These are phyloP conservation scores for Waltergamsia citrina DNA, from an alignment of 2,329 filamentous ascomycete species.

Conservation along the genomic window DNA sequence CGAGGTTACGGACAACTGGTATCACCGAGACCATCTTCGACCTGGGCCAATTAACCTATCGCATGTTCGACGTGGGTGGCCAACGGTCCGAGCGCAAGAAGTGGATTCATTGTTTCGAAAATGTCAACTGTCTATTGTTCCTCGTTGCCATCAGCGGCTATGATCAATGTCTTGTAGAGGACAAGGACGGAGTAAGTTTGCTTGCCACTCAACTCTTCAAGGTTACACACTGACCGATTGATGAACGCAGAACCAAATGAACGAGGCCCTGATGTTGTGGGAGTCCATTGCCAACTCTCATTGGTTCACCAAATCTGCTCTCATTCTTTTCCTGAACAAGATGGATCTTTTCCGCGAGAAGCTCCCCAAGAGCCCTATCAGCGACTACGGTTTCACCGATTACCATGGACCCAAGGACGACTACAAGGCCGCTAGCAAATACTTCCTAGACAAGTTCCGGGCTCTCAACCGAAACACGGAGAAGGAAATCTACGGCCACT, in stretches of 20 bases:
- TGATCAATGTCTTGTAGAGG: conserved; percentile 91
- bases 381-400: conserved; percentile 67
- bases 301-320: conserved; percentile 74
- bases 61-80: conserved; percentile 93
- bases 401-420: conserved; percentile 64
- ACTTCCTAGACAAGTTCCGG: conserved; percentile 74
- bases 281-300: conserved; percentile 79
- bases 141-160: conserved; percentile 93
- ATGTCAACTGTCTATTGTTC: conserved; percentile 86
- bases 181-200: conserved; percentile 70
- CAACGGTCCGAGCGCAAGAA: conserved; percentile 92
- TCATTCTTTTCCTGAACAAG: conserved; percentile 82
- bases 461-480: conserved; percentile 62
- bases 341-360: conserved; percentile 80
- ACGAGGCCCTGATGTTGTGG: conserved; percentile 79
- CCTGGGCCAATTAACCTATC: conserved; percentile 82
- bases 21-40: conserved; percentile 95
- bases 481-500: conserved; percentile 55
- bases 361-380: conserved; percentile 60
- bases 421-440: conserved; percentile 67
- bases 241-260: conserved; percentile 77
- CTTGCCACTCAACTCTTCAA: background rate
- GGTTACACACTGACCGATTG: background rate
- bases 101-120: conserved; percentile 96
- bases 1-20: conserved; percentile 82